Evolutionary conservation across 164 flowering plant species (phyloP), one percentile per base, ranked within the genome.

Genomic region (Berberis thunbergii): DNA sequence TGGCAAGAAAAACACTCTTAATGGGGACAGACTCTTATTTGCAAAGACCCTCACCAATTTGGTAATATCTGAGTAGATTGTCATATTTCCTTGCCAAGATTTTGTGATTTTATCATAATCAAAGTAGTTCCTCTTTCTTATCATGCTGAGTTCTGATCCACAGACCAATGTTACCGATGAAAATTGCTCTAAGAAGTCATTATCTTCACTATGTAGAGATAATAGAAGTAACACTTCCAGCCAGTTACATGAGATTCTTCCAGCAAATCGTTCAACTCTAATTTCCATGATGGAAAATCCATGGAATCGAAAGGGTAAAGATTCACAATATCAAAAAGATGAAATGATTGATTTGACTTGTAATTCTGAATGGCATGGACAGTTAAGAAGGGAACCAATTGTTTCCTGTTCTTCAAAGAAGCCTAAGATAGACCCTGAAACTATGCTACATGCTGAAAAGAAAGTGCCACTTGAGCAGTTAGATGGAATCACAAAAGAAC

Each of bases 261-360:
- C 98, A 74, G 97, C 98, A 50, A 93, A 93, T 67, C 80, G 82
- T 43, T 79, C 94, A 54, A 75, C 73, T 72, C 81, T 79, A 49
- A 67, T 69, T 69, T 63, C 75, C 44, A 50, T 53, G 54, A 73
- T 64, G 57, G 66, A 56, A 54, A 57, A 43, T 49, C 61, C 61
- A 50, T 49, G 57, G 73, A 60, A 53, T 39, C 42, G 3, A 41
- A 65, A 56, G 44, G 67, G 69, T 63, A 71, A 68, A 64, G 68
- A 44, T 13, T 39, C 38, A 5, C 68, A 45, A 43, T 49, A 11
- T 71, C 70, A 61, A 59, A 70, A 73, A 12, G 53, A 49, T 57
- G 77, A 75, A 68, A 63, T 71, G 49, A 52, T 80, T 62, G 82
- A 79, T 63, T 71, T 82, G 67, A 72, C 82, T 61, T 67, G 60